A percentile compares a stretch with the other conserved stretches of the same genome.
Evolutionary conservation across 176 grass and related monocot species (phyloP).

Genomic region (Olyra latifolia): DNA sequence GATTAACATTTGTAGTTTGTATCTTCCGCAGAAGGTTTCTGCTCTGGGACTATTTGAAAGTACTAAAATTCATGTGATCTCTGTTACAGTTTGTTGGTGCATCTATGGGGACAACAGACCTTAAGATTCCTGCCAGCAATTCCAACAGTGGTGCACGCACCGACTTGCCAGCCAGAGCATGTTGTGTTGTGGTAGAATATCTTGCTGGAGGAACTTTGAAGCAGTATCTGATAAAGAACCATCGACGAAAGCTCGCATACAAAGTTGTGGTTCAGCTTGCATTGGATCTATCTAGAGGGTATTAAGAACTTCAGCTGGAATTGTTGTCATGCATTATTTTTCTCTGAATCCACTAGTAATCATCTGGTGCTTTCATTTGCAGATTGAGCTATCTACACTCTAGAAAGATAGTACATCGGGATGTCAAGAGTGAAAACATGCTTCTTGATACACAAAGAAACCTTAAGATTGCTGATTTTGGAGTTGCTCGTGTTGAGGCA

Average conservation of each 20-base stretch:
- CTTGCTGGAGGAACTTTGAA: conserved; percentile 84
- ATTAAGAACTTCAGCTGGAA: conserved; percentile 28
- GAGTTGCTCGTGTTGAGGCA: conserved; percentile 87
- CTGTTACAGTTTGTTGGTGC: conserved; percentile 83
- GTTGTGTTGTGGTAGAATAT: conserved; percentile 94
- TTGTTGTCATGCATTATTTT: conserved; percentile 2
- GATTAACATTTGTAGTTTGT: neutral
- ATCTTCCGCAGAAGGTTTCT: conserved; percentile 2
- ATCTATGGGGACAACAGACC: conserved; percentile 84
- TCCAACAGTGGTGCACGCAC: conserved; percentile 41
- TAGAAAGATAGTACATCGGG: conserved; percentile 62
- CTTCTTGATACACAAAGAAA: conserved; percentile 63
- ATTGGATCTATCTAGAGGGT: conserved; percentile 91
- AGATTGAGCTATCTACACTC: conserved; percentile 87
- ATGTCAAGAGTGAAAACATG: conserved; percentile 93
- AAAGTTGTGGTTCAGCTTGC: conserved; percentile 85
- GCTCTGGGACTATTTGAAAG: neutral
- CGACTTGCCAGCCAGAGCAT: conserved; percentile 70
- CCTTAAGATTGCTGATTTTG: conserved; percentile 90
- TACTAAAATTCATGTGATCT: conserved; percentile 17
- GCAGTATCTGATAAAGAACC: conserved; percentile 77
- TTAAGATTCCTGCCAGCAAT: conserved; percentile 67
- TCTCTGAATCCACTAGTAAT: conserved; percentile 10
- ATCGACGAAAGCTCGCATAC: conserved; percentile 74
- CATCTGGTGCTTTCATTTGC: conserved; percentile 10